Conservation (phyloP, 2,329 filamentous ascomycete genomes). For the Capronia epimyces region DNA sequence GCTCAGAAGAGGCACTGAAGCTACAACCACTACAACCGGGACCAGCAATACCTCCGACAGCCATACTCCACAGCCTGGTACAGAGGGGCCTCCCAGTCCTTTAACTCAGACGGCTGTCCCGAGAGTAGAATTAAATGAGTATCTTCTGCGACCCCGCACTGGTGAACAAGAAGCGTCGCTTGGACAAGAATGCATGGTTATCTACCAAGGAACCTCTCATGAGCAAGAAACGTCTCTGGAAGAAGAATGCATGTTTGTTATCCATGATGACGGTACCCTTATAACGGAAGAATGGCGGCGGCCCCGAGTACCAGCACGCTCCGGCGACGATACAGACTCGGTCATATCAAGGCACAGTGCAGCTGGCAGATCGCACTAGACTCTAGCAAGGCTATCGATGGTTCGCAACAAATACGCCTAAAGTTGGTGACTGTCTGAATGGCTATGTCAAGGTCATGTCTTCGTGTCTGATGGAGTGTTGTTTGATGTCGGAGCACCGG, state of each 20-base stretch:
- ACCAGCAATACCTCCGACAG: background rate
- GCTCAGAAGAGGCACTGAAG: background rate
- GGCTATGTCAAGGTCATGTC: no score
- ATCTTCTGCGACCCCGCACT: background rate
- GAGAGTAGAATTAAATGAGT: background rate
- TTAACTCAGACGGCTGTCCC: background rate
- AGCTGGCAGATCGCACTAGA: background rate
- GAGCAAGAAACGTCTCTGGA: background rate
- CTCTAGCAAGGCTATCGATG: no score
- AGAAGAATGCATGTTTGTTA: background rate
- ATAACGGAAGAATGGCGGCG: slow-evolving; percentile 1
- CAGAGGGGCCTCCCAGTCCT: background rate
- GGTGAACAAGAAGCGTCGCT: background rate
- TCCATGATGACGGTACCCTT: background rate
- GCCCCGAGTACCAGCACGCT: background rate
- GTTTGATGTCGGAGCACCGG: no score
- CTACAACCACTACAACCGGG: background rate
- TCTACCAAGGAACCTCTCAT: no score
- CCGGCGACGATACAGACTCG: background rate
- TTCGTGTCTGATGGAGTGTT: no score
- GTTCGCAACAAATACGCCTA: no score
- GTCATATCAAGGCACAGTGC: background rate
- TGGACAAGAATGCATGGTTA: background rate
- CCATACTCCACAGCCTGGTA: background rate
- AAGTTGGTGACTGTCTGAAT: no score